A percentile compares a stretch with the other conserved stretches of the same genome.
Evolutionary conservation across 192 early-diverging fungal genomes (phyloP).

Genomic region (Backusella macrospora): DNA sequence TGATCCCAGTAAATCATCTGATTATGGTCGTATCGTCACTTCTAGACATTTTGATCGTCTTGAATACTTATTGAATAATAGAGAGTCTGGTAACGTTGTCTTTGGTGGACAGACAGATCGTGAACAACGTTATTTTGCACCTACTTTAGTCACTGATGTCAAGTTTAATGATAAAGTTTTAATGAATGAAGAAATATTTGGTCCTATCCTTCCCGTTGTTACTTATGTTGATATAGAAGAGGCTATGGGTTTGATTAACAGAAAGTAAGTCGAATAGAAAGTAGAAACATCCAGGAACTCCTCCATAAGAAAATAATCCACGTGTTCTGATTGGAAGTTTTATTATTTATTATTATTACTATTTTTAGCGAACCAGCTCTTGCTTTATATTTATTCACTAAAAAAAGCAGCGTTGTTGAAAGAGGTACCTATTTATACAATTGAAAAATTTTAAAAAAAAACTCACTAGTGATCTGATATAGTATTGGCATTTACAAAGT

Average conservation of each 20-base stretch:
- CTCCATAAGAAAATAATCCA: neutral
- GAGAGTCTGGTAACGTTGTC: constrained; percentile 54
- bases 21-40: constrained; percentile 68
- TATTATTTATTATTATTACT: neutral
- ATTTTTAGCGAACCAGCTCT: constrained; percentile 25
- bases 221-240: constrained; percentile 63
- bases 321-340: neutral
- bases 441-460: constrained; percentile 19
- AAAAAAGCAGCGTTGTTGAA: constrained; percentile 20
- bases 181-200: constrained; percentile 91
- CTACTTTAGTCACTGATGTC: constrained; percentile 79
- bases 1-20: constrained; percentile 43
- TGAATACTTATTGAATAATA: constrained; percentile 46
- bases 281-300: neutral
- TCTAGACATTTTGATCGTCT: constrained; percentile 67
- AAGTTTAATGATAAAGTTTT: constrained; percentile 49
- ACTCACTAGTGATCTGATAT: neutral
- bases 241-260: constrained; percentile 64
- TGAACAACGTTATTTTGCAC: constrained; percentile 74
- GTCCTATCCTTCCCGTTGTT: constrained; percentile 86
- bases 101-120: constrained; percentile 64
- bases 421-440: constrained; percentile 28
- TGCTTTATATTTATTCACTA: constrained; percentile 39
- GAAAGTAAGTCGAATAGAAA: constrained; percentile 27
- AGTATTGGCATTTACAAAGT: constrained; percentile 69